Evolutionary conservation across 768 basidiomycete genomes (phyloP), one percentile per base, ranked within the genome.

Genomic region (Wakefieldia striispora): DNA sequence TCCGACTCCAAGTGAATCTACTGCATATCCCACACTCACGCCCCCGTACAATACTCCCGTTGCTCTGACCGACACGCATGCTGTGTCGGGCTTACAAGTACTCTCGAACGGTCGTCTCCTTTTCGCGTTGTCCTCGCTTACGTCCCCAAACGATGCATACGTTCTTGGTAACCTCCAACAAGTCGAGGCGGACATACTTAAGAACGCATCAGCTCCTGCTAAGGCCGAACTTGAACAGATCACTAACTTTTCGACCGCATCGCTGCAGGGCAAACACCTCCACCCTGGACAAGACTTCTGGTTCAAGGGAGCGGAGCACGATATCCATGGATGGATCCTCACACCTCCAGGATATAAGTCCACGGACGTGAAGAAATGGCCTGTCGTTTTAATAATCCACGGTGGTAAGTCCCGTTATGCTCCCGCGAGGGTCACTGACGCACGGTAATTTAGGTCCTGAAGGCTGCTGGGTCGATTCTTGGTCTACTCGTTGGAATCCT

Each of bases 401-500:
- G 89, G 89, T 54, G 87, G 84, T 72, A 40, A 35, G 66, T 63
- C 24, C 2, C 16, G 43, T 43, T 16, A 7, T 35, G 29, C 17
- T 14, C 29, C 11, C 9, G n/a, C 7, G 20, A 40, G 41, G 23
- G 24, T 47, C 14, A 3, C 13, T 51, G 10, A 57, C 13, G 2
- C 34, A 34, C 20, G 21, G 52, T 21, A 21, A 37, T 57, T 63
- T 70, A 73, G 84, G 86, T 16, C 88, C 88, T 6, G 86, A 91
- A 62, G 76, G 84, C 24, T 90, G 88, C 41, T 97, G 93, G 94
- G 83, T 84, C 56, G 94, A 97, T 62, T 76, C 82, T 38, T 97
- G 95, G 95, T 86, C 83, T 3, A 94, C 83, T 24, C 75, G 92
- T 46, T 95, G 95, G 95, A 97, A 97, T 69, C 88, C 86, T 0